Evolutionary conservation across 805 yeast species (phyloP).

Genomic region (Nadsonia fulvescens): DNA sequence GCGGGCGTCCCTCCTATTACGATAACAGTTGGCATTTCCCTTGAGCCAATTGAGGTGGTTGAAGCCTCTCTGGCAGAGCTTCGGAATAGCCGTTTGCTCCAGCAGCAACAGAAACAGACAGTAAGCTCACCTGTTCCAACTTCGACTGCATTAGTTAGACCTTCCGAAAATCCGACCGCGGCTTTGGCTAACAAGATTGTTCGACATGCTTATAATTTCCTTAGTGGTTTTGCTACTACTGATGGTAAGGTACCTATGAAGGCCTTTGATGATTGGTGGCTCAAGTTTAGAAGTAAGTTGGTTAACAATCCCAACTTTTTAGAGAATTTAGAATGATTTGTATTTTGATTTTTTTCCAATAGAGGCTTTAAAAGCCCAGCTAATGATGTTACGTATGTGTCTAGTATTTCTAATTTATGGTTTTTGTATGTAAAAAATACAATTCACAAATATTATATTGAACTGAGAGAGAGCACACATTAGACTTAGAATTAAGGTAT

Average conservation of each 20-base stretch:
- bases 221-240: constrained; percentile 71
- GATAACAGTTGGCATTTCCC: constrained; percentile 65
- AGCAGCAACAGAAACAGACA: constrained; percentile 8
- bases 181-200: constrained; percentile 73
- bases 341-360: too few relatives aligned
- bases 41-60: constrained; percentile 62
- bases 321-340: constrained; percentile 24
- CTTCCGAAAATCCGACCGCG: constrained; percentile 27
- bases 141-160: constrained; percentile 11
- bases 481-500: too few relatives aligned
- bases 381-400: too few relatives aligned
- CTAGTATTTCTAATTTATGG: too few relatives aligned
- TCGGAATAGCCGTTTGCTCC: constrained; percentile 17
- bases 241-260: constrained; percentile 74
- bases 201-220: constrained; percentile 76
- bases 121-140: constrained; percentile 15
- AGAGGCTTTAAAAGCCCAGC: too few relatives aligned
- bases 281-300: constrained; percentile 58
- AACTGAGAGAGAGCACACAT: too few relatives aligned
- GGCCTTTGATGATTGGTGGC: constrained; percentile 89
- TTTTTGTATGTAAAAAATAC: too few relatives aligned
- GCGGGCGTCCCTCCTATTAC: constrained; percentile 20
- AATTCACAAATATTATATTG: too few relatives aligned
- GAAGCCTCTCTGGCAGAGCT: constrained; percentile 33
- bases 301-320: constrained; percentile 70